Conservation (phyloP, 78 protist species). For the Isochrysis galbana region DNA sequence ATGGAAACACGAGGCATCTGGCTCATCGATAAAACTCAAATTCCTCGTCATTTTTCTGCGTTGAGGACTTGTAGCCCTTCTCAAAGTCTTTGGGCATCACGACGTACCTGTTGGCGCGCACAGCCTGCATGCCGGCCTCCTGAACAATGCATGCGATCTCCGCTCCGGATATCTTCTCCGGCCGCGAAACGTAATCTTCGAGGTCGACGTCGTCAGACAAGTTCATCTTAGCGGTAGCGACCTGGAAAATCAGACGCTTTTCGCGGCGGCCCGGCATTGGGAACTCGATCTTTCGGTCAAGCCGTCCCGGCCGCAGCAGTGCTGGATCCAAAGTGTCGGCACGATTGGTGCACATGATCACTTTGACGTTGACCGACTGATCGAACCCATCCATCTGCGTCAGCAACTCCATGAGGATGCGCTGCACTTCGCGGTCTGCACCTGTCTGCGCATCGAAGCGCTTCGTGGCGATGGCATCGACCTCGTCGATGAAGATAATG, state of each 20-base stretch:
- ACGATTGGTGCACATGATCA: conserved; percentile 99
- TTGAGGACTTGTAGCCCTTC: conserved; percentile 85
- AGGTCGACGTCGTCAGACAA: conserved; percentile 98
- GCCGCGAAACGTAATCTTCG: conserved; percentile 94
- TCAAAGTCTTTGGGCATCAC: conserved; percentile 97
- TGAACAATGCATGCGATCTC: conserved; percentile 97
- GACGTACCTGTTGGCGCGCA: conserved; percentile 97
- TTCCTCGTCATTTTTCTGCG: conserved; percentile 42
- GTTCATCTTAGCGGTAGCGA: conserved; percentile 95
- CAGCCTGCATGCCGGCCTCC: conserved; percentile 99
- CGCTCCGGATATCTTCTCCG: conserved; percentile 96
- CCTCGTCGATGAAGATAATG: conserved; percentile 99
- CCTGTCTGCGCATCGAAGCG: conserved; percentile 97
- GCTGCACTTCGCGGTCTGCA: conserved; percentile 99
- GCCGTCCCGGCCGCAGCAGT: conserved; percentile 99
- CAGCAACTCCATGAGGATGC: conserved; percentile 98
- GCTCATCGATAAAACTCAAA: conserved; percentile 38
- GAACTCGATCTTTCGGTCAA: conserved; percentile 96
- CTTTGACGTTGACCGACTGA: conserved; percentile 96
- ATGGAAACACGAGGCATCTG: neutral
- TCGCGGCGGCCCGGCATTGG: conserved; percentile 99
- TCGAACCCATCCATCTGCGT: conserved; percentile 99
- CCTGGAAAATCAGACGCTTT: conserved; percentile 96
- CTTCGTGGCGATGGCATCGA: conserved; percentile 98
- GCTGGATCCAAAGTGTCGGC: conserved; percentile 99